phyloP scores from a whole-genome alignment of 139 green algal species.

The Haematococcus sp. region DNA sequence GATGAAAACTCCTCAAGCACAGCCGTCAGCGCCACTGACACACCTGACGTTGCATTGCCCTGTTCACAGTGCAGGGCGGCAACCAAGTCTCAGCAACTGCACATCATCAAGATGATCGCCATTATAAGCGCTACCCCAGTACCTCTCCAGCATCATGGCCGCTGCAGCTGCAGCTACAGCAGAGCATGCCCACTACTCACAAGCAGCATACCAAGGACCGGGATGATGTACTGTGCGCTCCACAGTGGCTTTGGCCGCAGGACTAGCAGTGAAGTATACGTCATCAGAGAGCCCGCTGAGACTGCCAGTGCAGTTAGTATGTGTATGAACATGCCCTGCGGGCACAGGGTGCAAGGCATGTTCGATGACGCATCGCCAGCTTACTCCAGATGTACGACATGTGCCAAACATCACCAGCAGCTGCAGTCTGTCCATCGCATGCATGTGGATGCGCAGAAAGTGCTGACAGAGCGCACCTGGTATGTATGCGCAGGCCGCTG shows the following conservation, averaged over 20 bases:
- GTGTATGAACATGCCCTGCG: conserved; percentile 56
- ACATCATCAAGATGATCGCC: too few species aligned
- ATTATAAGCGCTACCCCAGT: too few species aligned
- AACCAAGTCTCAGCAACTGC: too few species aligned
- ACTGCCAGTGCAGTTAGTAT: conserved; percentile 34
- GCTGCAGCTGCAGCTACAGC: too few species aligned
- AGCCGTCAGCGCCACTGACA: conserved; percentile 71
- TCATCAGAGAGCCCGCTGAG: conserved; percentile 14
- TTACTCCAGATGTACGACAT: too few species aligned
- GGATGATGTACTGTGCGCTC: conserved; percentile 55
- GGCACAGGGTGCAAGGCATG: neutral
- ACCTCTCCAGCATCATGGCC: too few species aligned
- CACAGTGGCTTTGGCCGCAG: conserved; percentile 56
- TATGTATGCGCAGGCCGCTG: neutral
- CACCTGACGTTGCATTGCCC: conserved; percentile 72
- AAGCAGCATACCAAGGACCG: conserved; percentile 79
- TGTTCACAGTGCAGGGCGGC: too few species aligned
- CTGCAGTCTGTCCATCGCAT: too few species aligned
- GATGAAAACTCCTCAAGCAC: conserved; percentile 60
- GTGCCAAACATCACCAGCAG: too few species aligned
- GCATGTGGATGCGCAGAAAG: too few species aligned
- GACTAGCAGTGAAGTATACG: conserved; percentile 53
- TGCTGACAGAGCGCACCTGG: too few species aligned
- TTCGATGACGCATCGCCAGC: neutral
- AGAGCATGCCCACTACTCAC: too few species aligned